Base-by-base conservation (phyloP, 306 rosid species). In the Rosa lucieae region DNA sequence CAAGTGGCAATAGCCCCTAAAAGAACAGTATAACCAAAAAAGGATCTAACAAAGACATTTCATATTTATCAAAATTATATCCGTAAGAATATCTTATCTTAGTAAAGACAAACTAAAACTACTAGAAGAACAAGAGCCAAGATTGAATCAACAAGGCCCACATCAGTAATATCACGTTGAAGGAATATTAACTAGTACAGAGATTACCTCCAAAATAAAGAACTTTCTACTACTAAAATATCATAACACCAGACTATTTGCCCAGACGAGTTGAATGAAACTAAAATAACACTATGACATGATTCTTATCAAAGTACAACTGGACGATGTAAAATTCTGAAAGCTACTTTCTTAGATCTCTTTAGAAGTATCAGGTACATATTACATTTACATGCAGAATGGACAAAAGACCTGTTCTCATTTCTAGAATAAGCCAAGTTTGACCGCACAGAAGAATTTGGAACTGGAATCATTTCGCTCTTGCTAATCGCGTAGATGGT, bases 331-430 rank as follows among this genome's bases (percentile, higher is more conserved):
- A 77, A 74, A 81, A 67, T 77, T 86, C 90, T 83, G 80, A 78
- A 90, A 76, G 83, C 90, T 86, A 86, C 89, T 73, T 89, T 82
- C 89, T 84, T 81, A 82, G 81, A 86, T 84, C 87, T 76, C 89
- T 88, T 79, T 66, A 85, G 85, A 88, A 74, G 88, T 83, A 87
- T 86, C 85, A 84, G 82, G 87, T 87, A 89, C 89, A 79, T 81
- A 79, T 88, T 92, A 89, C 98, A 89, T 75, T 88, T 91, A 87
- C 99, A 91, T 84, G 94, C 88, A 93, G 82, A 91, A 89, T 93
- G 89, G 88, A 90, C 99, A 88, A 91, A 90, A 96, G 99, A 96
- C 99, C 99, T 96, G 96, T 96, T 96, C 90, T 96, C 99, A 82
- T 91, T 92, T 83, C 90, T 96, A 90, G 97, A 93, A 89, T 78